Base-by-base conservation (phyloP, 2,329 filamentous ascomycete genomes). In the Chalara sp. region DNA sequence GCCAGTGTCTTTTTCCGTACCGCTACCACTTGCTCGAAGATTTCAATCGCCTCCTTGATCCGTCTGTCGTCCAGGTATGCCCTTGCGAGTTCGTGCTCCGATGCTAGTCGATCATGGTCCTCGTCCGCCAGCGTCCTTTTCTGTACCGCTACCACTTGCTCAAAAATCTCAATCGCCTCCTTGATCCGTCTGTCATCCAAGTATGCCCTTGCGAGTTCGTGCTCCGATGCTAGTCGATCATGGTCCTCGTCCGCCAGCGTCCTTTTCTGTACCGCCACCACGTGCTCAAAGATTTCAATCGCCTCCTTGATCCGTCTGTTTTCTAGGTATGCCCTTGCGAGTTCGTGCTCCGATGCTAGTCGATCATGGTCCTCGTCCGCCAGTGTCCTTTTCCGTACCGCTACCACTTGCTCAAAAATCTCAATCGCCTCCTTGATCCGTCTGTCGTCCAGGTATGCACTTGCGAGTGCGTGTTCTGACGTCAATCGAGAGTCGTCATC, bases 131-230 rank as follows among this genome's bases (percentile, higher is more conserved):
- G 28, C 35, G 43, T 46, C 29, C 30, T 33, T 35, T 53, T 48
- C 42, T 30, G 3, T 6, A 56, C 30, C 6, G 31, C 30, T 11
- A 62, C 59, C n/a, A 63, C 57, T 37, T 61, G 30, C 3, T 52
- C 2, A 64, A 51, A 6, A 65, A 46, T 32, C 53, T 37, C 7
- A 61, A 46, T 53, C 4, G 63, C 62, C 8, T 63, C 49, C 44
- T 50, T 46, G 3, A 58, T 48, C 37, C 51, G 63, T 31, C 47
- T 41, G 43, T 59, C 37, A 1, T 42, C 11, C 6, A 53, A 43
- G 40, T 64, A 64, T 44, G 61, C 61, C 0, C n/a, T 48, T 48
- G 59, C 63, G 2, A 65, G 52, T 28, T n/a, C 47, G 30, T 46
- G 56, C 55, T 52, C 42, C n/a, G 56, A 53, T 6, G 29, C 4